Evolutionary conservation across 1,139 yeast species (phyloP).

Genomic region (Blastobotrys persicus): DNA sequence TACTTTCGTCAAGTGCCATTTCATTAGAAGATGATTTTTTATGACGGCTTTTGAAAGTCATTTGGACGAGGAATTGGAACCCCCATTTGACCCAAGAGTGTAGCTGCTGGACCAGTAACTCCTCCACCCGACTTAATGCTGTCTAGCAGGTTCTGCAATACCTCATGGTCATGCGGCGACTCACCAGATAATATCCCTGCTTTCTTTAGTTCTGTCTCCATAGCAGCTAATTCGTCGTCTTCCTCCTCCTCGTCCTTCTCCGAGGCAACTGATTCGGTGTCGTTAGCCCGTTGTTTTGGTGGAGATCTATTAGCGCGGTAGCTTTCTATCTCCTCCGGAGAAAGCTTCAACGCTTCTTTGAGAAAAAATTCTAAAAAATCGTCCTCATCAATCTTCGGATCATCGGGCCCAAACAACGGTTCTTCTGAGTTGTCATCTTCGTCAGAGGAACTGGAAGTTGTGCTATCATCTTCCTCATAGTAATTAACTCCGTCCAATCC

Average conservation of each 20-base stretch:
- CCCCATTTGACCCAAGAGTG: constrained; percentile 36
- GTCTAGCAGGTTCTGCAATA: constrained; percentile 29
- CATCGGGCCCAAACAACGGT: constrained; percentile 21
- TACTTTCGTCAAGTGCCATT: background rate
- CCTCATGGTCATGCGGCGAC: constrained; percentile 31
- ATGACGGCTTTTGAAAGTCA: background rate
- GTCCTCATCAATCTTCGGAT: constrained; percentile 53
- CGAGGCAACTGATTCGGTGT: background rate
- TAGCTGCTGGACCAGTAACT: constrained; percentile 40
- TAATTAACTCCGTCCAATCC: constrained; percentile 18
- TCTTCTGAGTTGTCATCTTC: constrained; percentile 27
- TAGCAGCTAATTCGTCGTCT: constrained; percentile 27
- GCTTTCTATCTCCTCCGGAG: constrained; percentile 42
- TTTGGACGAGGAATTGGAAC: constrained; percentile 4
- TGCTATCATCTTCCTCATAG: constrained; percentile 14
- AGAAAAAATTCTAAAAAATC: constrained; percentile 61
- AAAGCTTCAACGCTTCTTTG: constrained; percentile 49
- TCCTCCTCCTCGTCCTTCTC: constrained; percentile 16
- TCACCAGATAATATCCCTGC: constrained; percentile 27
- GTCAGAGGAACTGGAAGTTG: constrained; percentile 14
- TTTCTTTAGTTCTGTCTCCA: constrained; percentile 26
- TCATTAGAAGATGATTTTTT: background rate
- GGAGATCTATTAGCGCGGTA: constrained; percentile 28
- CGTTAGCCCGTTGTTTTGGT: constrained; percentile 3
- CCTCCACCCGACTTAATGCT: constrained; percentile 36